Percentiles rank a stretch among this genome's conserved stretches.
Conservation (phyloP, 306 rosid genomes). For the Fragaria iinumae region DNA sequence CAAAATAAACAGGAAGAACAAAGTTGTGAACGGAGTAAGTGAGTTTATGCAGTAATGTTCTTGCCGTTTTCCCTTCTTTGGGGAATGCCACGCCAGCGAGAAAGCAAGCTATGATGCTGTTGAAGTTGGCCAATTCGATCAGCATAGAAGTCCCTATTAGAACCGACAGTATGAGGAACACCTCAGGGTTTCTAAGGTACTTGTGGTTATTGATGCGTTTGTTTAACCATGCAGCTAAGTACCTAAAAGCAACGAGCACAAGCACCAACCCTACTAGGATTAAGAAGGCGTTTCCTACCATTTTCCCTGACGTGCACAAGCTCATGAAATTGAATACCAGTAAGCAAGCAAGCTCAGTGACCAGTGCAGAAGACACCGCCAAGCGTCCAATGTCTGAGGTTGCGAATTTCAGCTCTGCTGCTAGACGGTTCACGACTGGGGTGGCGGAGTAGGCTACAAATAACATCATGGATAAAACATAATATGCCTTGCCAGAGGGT, state of each 20-base stretch:
- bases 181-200: slow-evolving; percentile 66
- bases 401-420: slow-evolving; percentile 59
- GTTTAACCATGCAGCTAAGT: slow-evolving; percentile 66
- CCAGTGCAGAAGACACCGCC: slow-evolving; percentile 50
- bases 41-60: slow-evolving; percentile 70
- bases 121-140: slow-evolving; percentile 50
- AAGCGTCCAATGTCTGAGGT: slow-evolving; percentile 63
- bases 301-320: slow-evolving; percentile 5
- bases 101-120: slow-evolving; percentile 63
- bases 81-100: slow-evolving; percentile 62
- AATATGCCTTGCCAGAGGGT: slow-evolving; percentile 5
- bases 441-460: slow-evolving; percentile 66
- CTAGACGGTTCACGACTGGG: slow-evolving; percentile 76
- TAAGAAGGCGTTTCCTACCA: slow-evolving; percentile 12
- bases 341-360: slow-evolving; percentile 66
- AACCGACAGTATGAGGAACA: slow-evolving; percentile 51
- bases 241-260: slow-evolving; percentile 33
- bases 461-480: slow-evolving; percentile 43
- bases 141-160: slow-evolving; percentile 58
- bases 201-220: slow-evolving; percentile 51
- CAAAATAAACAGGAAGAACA: slow-evolving; percentile 78
- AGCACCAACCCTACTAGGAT: background rate
- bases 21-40: slow-evolving; percentile 80
- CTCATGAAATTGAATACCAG: slow-evolving; percentile 44
- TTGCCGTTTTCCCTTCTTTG: slow-evolving; percentile 80